Percentiles rank a stretch among this genome's conserved stretches.
Conservation (phyloP, 306 rosid genomes). For the Cucurbita moschata region DNA sequence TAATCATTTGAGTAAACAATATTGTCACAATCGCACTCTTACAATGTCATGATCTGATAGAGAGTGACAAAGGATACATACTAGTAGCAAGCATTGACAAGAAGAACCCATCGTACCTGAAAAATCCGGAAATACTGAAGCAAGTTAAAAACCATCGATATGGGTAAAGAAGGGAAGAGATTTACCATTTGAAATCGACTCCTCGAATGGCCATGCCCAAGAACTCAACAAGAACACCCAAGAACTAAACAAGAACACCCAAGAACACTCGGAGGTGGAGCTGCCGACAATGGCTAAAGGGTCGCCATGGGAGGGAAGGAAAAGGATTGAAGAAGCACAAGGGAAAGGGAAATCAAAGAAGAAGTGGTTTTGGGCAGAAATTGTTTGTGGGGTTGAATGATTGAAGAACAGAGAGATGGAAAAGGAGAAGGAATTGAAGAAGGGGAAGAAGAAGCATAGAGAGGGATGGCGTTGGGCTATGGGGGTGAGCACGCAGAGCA, state of each 20-base stretch:
- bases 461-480: background rate
- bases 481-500: background rate
- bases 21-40: too few relatives aligned
- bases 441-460: too few relatives aligned
- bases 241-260: background rate
- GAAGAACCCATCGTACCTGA: conserved; percentile 74
- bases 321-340: conserved; percentile 13
- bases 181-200: conserved; percentile 88
- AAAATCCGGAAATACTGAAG: background rate
- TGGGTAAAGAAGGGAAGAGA: background rate
- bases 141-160: background rate
- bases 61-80: conserved; percentile 5
- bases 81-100: conserved; percentile 97
- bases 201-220: conserved; percentile 74
- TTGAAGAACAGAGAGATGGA: background rate
- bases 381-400: background rate
- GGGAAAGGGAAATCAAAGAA: conserved; percentile 7
- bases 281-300: conserved; percentile 10
- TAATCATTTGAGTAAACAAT: background rate
- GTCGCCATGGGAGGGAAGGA: conserved; percentile 7
- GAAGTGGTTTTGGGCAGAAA: background rate
- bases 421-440: background rate
- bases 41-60: too few relatives aligned
- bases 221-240: background rate
- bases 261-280: conserved; percentile 22